These are phyloP conservation scores for Euphorbia schlechtendalii DNA, from an alignment of 441 rosid species.

Conservation along the genomic window DNA sequence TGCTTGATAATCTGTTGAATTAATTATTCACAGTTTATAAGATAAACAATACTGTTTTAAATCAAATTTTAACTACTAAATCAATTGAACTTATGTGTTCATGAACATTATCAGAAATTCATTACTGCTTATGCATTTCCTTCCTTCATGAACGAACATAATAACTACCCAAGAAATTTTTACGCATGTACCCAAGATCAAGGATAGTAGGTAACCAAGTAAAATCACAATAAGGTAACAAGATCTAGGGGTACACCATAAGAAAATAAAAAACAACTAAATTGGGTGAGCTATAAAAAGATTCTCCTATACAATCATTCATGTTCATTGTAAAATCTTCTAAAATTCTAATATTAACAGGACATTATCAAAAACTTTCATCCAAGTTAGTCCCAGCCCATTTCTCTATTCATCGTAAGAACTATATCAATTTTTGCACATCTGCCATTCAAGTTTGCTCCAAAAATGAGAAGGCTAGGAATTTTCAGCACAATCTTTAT, in stretches of 20 bases:
- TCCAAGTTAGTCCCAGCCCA: not conserved
- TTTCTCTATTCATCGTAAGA: no score
- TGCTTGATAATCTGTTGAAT: slow-evolving; percentile 64
- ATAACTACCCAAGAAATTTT: not conserved
- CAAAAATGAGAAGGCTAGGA: not conserved
- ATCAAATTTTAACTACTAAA: slow-evolving; percentile 6
- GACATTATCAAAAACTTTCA: not conserved
- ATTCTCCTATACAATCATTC: not conserved
- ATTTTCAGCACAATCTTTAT: not conserved
- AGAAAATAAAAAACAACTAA: no score
- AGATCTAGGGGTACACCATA: no score
- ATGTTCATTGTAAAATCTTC: not conserved
- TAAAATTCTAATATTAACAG: no score
- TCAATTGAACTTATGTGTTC: no score
- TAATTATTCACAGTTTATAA: slow-evolving; percentile 10
- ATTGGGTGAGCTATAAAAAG: no score
- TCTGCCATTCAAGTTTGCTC: not conserved
- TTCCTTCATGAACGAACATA: no score
- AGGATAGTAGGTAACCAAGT: not conserved
- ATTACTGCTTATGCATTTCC: no score
- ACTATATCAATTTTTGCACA: not conserved
- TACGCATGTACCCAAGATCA: not conserved
- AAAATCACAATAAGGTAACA: not conserved
- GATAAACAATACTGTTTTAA: slow-evolving; percentile 3
- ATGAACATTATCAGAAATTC: no score